Evolutionary conservation across 1,139 yeast species (phyloP), one percentile per base, ranked within the genome.

Genomic region (Taphrina pruni): DNA sequence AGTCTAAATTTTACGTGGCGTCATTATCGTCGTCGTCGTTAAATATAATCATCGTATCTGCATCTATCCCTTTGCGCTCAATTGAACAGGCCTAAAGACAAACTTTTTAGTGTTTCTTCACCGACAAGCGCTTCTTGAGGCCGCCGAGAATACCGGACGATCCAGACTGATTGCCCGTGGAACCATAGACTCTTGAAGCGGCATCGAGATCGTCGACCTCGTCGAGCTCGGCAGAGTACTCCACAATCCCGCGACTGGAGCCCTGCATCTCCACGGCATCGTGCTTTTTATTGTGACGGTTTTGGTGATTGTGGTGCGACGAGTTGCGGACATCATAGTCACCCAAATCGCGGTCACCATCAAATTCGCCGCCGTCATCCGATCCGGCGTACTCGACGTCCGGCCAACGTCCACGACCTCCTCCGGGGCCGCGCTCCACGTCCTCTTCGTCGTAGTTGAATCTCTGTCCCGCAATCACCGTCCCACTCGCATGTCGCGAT

Each of bases 401-500:
- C 8, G 55, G 46, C 43, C 51, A 35, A 11, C 51, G 50, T n/a
- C 66, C 48, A 4, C 38, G 60, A 26, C 32, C 32, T 2, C 32
- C 32, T 5, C 61, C 61, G 17, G 55, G 51, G 12, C 38, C 43
- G 21, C 60, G 54, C 61, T 64, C 61, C 38, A 65, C 52, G 57
- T 65, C 54, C 26, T 65, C 69, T 7, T 65, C 69, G 12, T 65
- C 65, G 41, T 65, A 65, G 1, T 65, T 55, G 52, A 48, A 50
- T 35, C 56, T 43, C 52, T 57, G 46, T n/a, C 69, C 69, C 6
- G 32, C 61, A 8, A 64, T 72, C 17, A 48, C 21, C 7, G 50
- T 35, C 8, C 72, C 73, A 5, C 71, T 68, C 12, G 70, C 66
- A n/a, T 62, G 41, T 9, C 54, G 26, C 17, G 72, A 72, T 14